Evolutionary conservation across 2,329 filamentous ascomycete genomes (phyloP), one percentile per base, ranked within the genome.

Genomic region (Fusarium transvaalense): DNA sequence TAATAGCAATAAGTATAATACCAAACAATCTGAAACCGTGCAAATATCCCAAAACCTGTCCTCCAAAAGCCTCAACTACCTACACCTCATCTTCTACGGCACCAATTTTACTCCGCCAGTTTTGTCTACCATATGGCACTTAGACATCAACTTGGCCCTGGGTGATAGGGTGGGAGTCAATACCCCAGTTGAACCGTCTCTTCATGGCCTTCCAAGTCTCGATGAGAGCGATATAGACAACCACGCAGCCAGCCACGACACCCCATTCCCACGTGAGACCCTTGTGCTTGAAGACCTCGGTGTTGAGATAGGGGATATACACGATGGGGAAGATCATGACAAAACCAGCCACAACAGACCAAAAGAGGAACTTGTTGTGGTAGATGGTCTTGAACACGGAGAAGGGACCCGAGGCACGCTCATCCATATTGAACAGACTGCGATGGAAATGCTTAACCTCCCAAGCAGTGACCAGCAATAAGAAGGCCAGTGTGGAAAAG

Each of bases 181-280:
- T 53, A 6, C 80, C 81, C 15, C 82, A 73, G 6, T 72, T 68
- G 35, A 82, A 77, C 15, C 79, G 75, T 34, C 90, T 80, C 83
- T 93, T 93, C 15, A 81, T 78, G 56, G 85, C 90, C 80, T 93
- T 93, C 89, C 90, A 93, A 1, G 73, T 71, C 79, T 93, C 91
- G 4, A 92, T 82, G 10, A 91, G 84, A 0, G 78, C 78, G 48
- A 92, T 81, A 77, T 92, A 93, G 10, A 86, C 75, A 3, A 85
- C 77, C 1, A 89, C 83, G 34, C 83, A 86, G 19, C 86, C 83
- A 45, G 86, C 81, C 1, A 93, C 90, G 3, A 93, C 82, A 2
- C 85, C 89, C 91, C 90, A 93, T 74, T 93, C 90, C 89, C 90
- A 92, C 3, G 81, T 83, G 57, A 93, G 89, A 1, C 85, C 87